These are phyloP conservation scores for Hippophae tibetana DNA, from an alignment of 306 rosid species.

Conservation along the genomic window DNA sequence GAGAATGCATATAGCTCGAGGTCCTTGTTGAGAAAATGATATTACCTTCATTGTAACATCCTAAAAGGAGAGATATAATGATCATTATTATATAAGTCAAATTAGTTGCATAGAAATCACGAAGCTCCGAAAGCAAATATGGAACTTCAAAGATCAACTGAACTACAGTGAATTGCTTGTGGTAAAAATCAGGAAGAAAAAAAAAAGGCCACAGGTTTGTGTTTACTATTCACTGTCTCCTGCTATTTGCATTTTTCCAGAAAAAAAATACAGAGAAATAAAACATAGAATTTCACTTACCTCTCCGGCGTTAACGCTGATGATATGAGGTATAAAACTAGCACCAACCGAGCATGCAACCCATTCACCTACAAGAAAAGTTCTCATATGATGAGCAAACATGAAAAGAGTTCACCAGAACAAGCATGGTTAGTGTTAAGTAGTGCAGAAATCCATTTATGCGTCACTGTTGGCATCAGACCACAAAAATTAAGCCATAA, in stretches of 20 bases:
- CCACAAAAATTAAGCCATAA: too few species aligned
- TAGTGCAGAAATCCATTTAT: too few species aligned
- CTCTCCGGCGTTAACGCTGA: conserved; percentile 88
- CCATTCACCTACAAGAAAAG: conserved; percentile 64
- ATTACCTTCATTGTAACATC: conserved; percentile 93
- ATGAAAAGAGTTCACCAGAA: not conserved
- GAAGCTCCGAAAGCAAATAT: too few species aligned
- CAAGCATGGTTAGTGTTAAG: too few species aligned
- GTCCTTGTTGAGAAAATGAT: conserved; percentile 98
- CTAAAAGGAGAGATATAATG: conserved; percentile 30
- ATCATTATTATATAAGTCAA: too few species aligned
- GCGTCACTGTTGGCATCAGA: too few species aligned
- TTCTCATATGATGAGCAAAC: conserved; percentile 8
- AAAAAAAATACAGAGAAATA: conserved; percentile 1
- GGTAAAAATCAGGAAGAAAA: not conserved
- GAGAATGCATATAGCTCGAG: conserved; percentile 79
- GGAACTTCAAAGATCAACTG: not conserved
- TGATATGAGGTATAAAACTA: conserved; percentile 87
- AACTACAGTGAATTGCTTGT: not conserved
- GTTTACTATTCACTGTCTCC: conserved; percentile 4
- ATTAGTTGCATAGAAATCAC: too few species aligned
- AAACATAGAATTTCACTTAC: conserved; percentile 25
- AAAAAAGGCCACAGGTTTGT: conserved; percentile 5
- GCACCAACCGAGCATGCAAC: conserved; percentile 82
- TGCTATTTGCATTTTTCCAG: not conserved